phyloP scores from a whole-genome alignment of 352 stramenopile species.

The Pythium aristosporum region DNA sequence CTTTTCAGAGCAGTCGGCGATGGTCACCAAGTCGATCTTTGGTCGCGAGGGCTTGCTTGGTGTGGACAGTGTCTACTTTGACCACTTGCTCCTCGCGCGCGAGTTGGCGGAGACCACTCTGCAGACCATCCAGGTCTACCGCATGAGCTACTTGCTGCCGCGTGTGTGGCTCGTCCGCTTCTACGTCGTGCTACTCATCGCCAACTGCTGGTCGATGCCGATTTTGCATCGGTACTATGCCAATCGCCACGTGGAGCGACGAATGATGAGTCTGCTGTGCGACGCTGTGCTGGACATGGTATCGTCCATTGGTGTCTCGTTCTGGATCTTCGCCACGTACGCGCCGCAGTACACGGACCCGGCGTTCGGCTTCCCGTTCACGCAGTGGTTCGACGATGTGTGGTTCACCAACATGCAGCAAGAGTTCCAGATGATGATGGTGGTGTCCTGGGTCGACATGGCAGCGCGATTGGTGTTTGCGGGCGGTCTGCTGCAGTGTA shows the following conservation, averaged over 20 bases:
- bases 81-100: too few species aligned
- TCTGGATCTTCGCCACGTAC: too few species aligned
- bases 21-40: too few species aligned
- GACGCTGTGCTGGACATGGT: too few species aligned
- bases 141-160: neutral
- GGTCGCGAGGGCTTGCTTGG: too few species aligned
- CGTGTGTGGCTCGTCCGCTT: constrained; percentile 1
- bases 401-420: neutral
- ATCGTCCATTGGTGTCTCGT: too few species aligned
- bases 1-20: neutral
- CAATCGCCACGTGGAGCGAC: too few species aligned
- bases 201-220: neutral
- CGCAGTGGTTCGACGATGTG: neutral
- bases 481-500: neutral
- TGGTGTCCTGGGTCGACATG: neutral
- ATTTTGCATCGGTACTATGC: neutral
- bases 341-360: neutral
- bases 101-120: too few species aligned
- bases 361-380: neutral
- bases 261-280: too few species aligned
- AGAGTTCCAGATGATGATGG: neutral
- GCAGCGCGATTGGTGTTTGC: neutral
- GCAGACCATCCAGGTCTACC: too few species aligned
- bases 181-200: constrained; percentile 1
- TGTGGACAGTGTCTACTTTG: too few species aligned